Conservation (phyloP, 257 asterid species). For the Solanum corneliomulleri region DNA sequence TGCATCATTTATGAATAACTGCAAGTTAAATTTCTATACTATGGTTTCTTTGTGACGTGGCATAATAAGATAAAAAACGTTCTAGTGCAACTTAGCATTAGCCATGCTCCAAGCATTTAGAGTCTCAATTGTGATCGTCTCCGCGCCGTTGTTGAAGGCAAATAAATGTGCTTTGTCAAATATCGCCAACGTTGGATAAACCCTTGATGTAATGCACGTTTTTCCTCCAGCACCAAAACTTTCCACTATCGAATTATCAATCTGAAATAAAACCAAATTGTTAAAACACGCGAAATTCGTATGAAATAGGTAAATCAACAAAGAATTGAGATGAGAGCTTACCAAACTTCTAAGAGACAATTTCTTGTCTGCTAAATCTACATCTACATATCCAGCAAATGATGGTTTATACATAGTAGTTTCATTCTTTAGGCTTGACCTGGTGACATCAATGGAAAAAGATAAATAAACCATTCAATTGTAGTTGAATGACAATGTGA, state of each 20-base stretch:
- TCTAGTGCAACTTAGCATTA: not conserved
- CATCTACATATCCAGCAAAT: slow-evolving; percentile 9
- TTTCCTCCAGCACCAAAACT: slow-evolving; percentile 9
- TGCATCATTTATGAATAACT: not conserved
- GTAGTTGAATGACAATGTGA: not conserved
- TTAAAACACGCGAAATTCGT: not conserved
- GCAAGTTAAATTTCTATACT: not conserved
- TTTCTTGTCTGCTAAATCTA: slow-evolving; percentile 1
- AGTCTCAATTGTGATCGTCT: not conserved
- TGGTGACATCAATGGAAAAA: not conserved
- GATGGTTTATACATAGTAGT: not conserved
- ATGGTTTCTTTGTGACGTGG: not conserved
- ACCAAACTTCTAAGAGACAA: slow-evolving; percentile 10
- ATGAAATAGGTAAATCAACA: not conserved
- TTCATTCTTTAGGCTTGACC: not conserved
- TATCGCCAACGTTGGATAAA: slow-evolving; percentile 2
- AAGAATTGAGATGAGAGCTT: not conserved
- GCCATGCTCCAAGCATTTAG: slow-evolving; percentile 8
- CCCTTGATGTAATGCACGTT: slow-evolving; percentile 3
- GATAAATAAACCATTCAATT: not conserved
- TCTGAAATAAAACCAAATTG: not conserved
- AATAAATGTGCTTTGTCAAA: slow-evolving; percentile 1
- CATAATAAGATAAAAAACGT: not conserved
- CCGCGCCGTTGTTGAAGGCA: not conserved
- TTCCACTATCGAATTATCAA: slow-evolving; percentile 11